Percentiles rank a stretch among this genome's conserved stretches.
Evolutionary conservation across 176 grass and related monocot species (phyloP).

Genomic region (Tuctoria greenei): DNA sequence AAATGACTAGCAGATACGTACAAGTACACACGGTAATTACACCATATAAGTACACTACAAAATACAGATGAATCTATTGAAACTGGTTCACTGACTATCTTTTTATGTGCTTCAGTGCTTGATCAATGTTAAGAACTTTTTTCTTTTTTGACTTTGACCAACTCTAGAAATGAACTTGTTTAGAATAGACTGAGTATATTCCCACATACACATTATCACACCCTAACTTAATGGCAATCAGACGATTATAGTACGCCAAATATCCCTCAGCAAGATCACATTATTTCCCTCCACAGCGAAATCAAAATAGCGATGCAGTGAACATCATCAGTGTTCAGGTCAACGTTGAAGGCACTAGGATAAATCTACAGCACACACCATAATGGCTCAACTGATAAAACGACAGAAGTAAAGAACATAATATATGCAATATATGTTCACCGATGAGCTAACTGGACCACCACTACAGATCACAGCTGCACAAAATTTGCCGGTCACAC

Average conservation of each 20-base stretch:
- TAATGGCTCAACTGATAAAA: constrained; percentile 22
- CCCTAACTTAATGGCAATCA: no score
- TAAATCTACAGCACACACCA: constrained; percentile 15
- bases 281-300: neutral
- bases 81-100: no score
- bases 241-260: neutral
- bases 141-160: no score
- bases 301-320: neutral
- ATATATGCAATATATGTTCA: constrained; percentile 2
- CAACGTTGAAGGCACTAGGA: neutral
- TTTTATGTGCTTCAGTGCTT: no score
- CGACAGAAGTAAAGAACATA: neutral
- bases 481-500: constrained; percentile 6
- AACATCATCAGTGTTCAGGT: neutral
- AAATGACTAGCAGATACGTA: no score
- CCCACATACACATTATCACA: no score
- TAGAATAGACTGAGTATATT: no score
- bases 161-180: no score
- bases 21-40: neutral
- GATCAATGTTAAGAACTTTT: no score
- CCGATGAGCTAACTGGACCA: neutral
- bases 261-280: neutral
- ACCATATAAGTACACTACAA: neutral
- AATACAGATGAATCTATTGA: neutral
- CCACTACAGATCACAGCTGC: neutral